Base-by-base conservation (phyloP, 1,284 basidiomycete species). In the Grifola frondosa region DNA sequence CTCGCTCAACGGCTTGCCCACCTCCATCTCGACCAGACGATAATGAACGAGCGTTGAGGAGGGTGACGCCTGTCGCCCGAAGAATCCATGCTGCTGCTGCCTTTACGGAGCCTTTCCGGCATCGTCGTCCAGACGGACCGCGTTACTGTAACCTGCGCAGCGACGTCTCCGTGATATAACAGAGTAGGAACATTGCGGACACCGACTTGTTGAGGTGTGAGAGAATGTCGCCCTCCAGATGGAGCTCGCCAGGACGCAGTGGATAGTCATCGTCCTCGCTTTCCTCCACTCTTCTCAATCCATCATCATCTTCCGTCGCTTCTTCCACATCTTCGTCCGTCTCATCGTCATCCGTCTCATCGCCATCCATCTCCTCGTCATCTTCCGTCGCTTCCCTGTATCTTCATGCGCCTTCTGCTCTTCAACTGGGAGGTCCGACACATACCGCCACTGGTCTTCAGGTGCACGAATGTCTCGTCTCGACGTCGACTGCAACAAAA, bases 311-410 rank as follows among this genome's bases (percentile, higher is more conserved):
- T n/a, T n/a, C n/a, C n/a, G n/a, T n/a, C n/a, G n/a, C n/a, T n/a
- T n/a, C n/a, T n/a, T n/a, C n/a, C n/a, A n/a, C n/a, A n/a, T n/a
- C n/a, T n/a, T n/a, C n/a, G n/a, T n/a, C n/a, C n/a, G n/a, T n/a
- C n/a, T n/a, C n/a, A n/a, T n/a, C 48, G 43, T 44, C 48, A 49
- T 2, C 37, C 33, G 30, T 49, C 48, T n/a, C n/a, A n/a, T n/a
- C n/a, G n/a, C n/a, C n/a, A n/a, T n/a, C n/a, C n/a, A n/a, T n/a
- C n/a, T n/a, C n/a, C n/a, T n/a, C n/a, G n/a, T n/a, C n/a, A n/a
- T n/a, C n/a, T n/a, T n/a, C n/a, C n/a, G n/a, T n/a, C n/a, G n/a
- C n/a, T n/a, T n/a, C n/a, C n/a, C n/a, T n/a, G n/a, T n/a, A n/a
- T n/a, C n/a, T n/a, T n/a, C n/a, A n/a, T n/a, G n/a, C n/a, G n/a